These are phyloP conservation scores for Alternaria novae-zelandiae DNA, from an alignment of 2,329 filamentous ascomycete species.

Conservation along the genomic window DNA sequence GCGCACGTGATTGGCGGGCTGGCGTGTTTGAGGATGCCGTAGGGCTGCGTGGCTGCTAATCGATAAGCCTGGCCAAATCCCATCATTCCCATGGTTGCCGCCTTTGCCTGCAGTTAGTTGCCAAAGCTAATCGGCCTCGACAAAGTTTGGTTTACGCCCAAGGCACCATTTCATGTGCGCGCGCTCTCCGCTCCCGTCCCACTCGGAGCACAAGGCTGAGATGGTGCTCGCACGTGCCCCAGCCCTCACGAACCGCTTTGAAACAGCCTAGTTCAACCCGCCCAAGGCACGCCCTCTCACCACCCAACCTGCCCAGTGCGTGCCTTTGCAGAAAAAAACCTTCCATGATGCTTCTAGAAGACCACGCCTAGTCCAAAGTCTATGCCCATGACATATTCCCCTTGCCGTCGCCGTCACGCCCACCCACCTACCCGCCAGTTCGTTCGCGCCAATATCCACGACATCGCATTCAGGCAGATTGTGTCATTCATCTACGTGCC, in stretches of 20 bases:
- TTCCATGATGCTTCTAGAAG: conserved; percentile 25
- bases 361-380: neutral
- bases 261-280: conserved; percentile 19
- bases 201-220: conserved; percentile 4
- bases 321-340: neutral
- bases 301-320: conserved; percentile 3
- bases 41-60: neutral
- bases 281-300: conserved; percentile 2
- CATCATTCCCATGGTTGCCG: neutral
- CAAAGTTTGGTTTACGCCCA: too few species aligned
- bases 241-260: conserved; percentile 15
- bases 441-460: conserved; percentile 10
- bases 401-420: neutral
- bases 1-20: neutral
- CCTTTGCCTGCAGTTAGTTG: neutral
- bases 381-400: conserved; percentile 6
- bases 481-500: neutral
- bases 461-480: conserved; percentile 21
- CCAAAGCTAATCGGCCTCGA: neutral
- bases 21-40: neutral
- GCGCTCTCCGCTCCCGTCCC: conserved; percentile 4
- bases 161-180: too few species aligned
- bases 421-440: conserved; percentile 14
- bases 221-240: conserved; percentile 4
- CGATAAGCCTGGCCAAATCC: neutral